Conservation (phyloP, 495 filamentous ascomycete species). For the Daldinia bambusicola region DNA sequence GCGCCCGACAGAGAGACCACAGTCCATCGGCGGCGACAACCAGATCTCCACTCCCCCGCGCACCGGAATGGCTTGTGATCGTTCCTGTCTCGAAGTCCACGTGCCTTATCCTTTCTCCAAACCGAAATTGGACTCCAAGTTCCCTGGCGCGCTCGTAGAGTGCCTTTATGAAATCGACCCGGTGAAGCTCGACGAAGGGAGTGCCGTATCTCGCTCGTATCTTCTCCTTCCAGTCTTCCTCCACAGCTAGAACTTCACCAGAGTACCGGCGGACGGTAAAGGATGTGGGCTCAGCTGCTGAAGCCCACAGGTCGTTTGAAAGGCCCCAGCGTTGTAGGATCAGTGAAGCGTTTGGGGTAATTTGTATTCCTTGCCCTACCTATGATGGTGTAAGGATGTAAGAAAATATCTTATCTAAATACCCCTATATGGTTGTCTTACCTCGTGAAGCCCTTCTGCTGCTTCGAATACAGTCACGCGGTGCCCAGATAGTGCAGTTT, state of each 20-base stretch:
- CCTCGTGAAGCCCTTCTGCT: conserved; percentile 45
- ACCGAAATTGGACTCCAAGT: conserved; percentile 50
- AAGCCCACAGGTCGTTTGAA: conserved; percentile 50
- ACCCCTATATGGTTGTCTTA: conserved; percentile 7
- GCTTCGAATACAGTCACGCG: conserved; percentile 45
- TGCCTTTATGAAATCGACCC: conserved; percentile 56
- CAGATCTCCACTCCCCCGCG: conserved; percentile 53
- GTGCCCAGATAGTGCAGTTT: conserved; percentile 43
- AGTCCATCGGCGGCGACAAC: conserved; percentile 65
- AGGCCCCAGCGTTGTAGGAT: conserved; percentile 62
- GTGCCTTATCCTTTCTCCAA: conserved; percentile 46
- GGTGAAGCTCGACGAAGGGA: conserved; percentile 57
- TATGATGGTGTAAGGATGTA: conserved; percentile 17
- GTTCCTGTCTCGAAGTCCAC: conserved; percentile 54
- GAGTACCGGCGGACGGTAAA: conserved; percentile 47
- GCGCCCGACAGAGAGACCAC: conserved; percentile 57
- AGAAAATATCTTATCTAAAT: not conserved
- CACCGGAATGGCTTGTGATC: conserved; percentile 51
- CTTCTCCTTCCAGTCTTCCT: conserved; percentile 49
- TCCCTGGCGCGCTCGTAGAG: conserved; percentile 51
- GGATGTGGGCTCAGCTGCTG: conserved; percentile 42
- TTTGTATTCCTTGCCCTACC: conserved; percentile 60
- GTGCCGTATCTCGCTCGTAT: conserved; percentile 48
- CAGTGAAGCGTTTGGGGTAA: conserved; percentile 56
- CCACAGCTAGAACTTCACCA: conserved; percentile 47